These are phyloP conservation scores for Leccinellum albellum DNA, from an alignment of 768 basidiomycete genomes.

Conservation along the genomic window DNA sequence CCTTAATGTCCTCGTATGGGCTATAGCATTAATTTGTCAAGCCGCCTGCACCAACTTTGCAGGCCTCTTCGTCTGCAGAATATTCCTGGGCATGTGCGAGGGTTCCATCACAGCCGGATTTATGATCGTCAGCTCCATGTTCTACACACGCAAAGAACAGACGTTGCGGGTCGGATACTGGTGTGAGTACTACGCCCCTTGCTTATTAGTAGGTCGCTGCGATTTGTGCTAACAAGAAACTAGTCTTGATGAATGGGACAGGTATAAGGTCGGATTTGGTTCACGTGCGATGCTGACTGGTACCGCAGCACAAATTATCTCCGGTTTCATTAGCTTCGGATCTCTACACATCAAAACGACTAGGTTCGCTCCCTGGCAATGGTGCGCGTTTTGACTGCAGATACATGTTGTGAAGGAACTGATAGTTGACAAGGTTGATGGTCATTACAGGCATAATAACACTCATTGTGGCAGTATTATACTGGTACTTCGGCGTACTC, in stretches of 20 bases:
- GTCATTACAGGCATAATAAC: constrained; percentile 64
- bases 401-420: not conserved
- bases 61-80: constrained; percentile 56
- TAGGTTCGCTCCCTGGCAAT: constrained; percentile 71
- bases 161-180: constrained; percentile 70
- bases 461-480: constrained; percentile 45
- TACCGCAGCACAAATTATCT: constrained; percentile 61
- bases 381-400: constrained; percentile 34
- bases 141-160: constrained; percentile 70
- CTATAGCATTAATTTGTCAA: constrained; percentile 54
- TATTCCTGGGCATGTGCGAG: constrained; percentile 73
- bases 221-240: not conserved
- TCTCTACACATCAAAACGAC: constrained; percentile 55
- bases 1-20: constrained; percentile 67
- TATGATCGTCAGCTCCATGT: constrained; percentile 75
- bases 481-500: constrained; percentile 43
- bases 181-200: constrained; percentile 47
- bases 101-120: constrained; percentile 72
- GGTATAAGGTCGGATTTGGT: constrained; percentile 32
- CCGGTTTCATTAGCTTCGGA: constrained; percentile 71
- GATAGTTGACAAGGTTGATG: constrained; percentile 49
- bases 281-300: constrained; percentile 4
- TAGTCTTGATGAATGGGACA: constrained; percentile 75
- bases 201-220: not conserved
- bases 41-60: constrained; percentile 72